Evolutionary conservation across 2,329 filamentous ascomycete species (phyloP).

Genomic region (Geoglossum cookeanum): DNA sequence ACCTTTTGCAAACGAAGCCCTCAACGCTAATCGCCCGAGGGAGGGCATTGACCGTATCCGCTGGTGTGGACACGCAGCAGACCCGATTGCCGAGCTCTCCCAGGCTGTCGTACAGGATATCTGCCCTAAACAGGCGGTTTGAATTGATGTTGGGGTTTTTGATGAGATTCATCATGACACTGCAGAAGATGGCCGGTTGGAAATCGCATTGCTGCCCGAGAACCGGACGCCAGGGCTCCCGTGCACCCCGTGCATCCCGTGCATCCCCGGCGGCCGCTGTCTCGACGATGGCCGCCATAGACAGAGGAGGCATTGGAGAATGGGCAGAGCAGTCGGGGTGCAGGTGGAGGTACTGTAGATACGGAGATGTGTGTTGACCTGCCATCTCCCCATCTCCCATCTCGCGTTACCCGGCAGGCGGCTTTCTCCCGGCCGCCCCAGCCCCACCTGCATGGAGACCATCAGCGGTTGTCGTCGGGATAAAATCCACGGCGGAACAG

Average conservation of each 20-base stretch:
- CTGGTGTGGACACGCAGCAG: conserved; percentile 14
- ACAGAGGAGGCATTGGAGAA: background rate
- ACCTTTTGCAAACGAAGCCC: conserved; percentile 23
- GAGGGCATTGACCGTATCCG: conserved; percentile 9
- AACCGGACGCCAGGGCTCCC: conserved; percentile 8
- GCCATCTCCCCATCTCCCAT: background rate
- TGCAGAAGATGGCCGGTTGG: conserved; percentile 8
- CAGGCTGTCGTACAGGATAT: conserved; percentile 43
- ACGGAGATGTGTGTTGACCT: too few relatives aligned
- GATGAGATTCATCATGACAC: conserved; percentile 39
- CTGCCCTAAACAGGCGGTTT: conserved; percentile 57
- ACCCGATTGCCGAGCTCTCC: conserved; percentile 8
- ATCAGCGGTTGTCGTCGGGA: background rate
- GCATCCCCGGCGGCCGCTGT: background rate
- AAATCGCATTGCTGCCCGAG: conserved; percentile 10
- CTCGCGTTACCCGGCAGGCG: background rate
- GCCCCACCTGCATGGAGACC: background rate
- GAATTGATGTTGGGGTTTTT: conserved; percentile 67
- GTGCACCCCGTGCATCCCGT: too few relatives aligned
- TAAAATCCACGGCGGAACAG: background rate
- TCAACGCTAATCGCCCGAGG: background rate
- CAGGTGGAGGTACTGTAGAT: background rate
- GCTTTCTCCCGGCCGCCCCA: background rate
- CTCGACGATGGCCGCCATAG: background rate
- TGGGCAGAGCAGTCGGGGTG: background rate